A percentile compares a stretch with the other conserved stretches of the same genome.
Conservation (phyloP, 2,329 filamentous ascomycete species). For the Bipolaris oryzae region DNA sequence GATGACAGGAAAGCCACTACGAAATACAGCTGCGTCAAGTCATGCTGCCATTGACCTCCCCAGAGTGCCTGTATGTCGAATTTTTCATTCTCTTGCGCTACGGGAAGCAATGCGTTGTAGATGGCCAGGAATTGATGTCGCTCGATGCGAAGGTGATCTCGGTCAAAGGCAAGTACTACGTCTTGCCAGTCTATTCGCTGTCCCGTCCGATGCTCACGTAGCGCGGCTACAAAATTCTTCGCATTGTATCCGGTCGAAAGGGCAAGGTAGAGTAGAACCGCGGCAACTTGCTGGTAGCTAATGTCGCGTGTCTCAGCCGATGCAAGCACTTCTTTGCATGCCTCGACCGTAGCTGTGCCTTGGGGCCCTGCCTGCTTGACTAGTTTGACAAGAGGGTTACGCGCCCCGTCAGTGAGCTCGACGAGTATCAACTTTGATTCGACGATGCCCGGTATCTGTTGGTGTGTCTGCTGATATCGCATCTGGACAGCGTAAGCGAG, state of each 20-base stretch:
- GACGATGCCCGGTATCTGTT: constrained; percentile 71
- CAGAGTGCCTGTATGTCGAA: constrained; percentile 89
- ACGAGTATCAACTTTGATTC: constrained; percentile 73
- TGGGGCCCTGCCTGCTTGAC: constrained; percentile 77
- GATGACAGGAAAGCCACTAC: constrained; percentile 84
- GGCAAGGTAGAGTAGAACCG: constrained; percentile 74
- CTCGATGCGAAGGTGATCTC: constrained; percentile 75
- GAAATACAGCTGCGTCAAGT: constrained; percentile 91
- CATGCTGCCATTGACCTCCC: constrained; percentile 86
- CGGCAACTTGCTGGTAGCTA: constrained; percentile 80
- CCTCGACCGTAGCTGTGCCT: constrained; percentile 77
- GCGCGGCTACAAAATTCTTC: constrained; percentile 69
- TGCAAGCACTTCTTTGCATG: constrained; percentile 65
- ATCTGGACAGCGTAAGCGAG: constrained; percentile 64
- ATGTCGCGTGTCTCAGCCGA: constrained; percentile 67
- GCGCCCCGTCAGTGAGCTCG: constrained; percentile 66
- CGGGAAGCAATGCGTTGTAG: constrained; percentile 76
- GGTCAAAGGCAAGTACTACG: constrained; percentile 80
- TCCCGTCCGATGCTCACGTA: constrained; percentile 61
- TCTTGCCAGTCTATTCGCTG: constrained; percentile 68
- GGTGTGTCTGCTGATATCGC: constrained; percentile 69
- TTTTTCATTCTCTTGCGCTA: constrained; percentile 66
- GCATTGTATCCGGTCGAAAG: constrained; percentile 68
- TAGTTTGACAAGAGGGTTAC: constrained; percentile 64
- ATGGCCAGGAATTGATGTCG: constrained; percentile 80